Base-by-base conservation (phyloP, 1,139 yeast species). In the Arxiozyma heterogenica region DNA sequence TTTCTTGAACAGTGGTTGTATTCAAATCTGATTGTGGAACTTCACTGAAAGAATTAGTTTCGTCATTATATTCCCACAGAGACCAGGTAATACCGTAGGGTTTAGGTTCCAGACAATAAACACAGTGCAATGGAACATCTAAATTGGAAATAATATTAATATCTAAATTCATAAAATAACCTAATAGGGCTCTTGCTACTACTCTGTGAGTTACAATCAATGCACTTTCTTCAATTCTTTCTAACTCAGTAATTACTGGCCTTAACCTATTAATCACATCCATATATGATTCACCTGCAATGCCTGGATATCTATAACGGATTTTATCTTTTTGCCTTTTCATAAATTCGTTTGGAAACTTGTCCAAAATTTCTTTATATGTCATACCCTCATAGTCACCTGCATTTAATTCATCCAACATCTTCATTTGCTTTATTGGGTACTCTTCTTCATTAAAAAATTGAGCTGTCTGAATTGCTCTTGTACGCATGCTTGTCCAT, bases 11-110 rank as follows among this genome's bases (percentile, higher is more conserved):
- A 55, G 72, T 77, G 42, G 68, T 73, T 22, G 74, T 70, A 54
- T 73, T 71, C 61, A 83, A 74, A 57, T 79, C 82, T 44, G 83
- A 84, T 15, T 88, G 84, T 53, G 84, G 82, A 7, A 88, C 84
- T 61, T 85, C 81, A 53, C 75, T 79, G 71, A 91, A 91, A 85
- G 89, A 83, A 69, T 90, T 93, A 38, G 78, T 71, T 8, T 73
- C 73, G 61, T 89, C 97, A 63, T 87, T 86, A 69, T 86, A 91
- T 67, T 89, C 95, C 70, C 84, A 91, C 71, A 90, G 76, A 21
- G 88, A 79, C 86, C 95, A 91, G 57, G 88, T 93, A 2, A 94
- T 95, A 5, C 98, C 98, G 69, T 89, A 91, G 0, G 98, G 97
- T 65, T 87, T 88, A 55, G 93, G 90, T 65, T 91, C 98, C 57